phyloP scores from a whole-genome alignment of 2,329 filamentous ascomycete species.

The Graphilbum ipis-grandicollis region DNA sequence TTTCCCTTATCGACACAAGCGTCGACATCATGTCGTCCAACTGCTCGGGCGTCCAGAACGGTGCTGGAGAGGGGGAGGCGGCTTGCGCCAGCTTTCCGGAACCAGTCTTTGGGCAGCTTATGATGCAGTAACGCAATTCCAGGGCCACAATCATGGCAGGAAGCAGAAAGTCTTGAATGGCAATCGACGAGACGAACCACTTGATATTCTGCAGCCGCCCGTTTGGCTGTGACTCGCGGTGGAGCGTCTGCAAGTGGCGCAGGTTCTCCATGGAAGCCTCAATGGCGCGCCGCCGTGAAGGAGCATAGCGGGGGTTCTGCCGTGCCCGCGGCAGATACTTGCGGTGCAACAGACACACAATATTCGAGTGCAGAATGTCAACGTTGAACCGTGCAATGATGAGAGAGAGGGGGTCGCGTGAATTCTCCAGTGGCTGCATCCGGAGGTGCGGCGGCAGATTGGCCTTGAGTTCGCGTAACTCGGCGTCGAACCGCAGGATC shows the following conservation, averaged over 20 bases:
- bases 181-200: conserved; percentile 65
- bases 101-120: conserved; percentile 23
- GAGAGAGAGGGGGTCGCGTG: conserved; percentile 63
- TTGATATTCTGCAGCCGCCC: conserved; percentile 57
- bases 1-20: conserved; percentile 54
- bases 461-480: conserved; percentile 42
- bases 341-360: conserved; percentile 74
- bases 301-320: conserved; percentile 63
- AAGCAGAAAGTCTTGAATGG: conserved; percentile 70
- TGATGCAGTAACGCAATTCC: conserved; percentile 58
- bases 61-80: not conserved
- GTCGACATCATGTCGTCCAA: conserved; percentile 59
- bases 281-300: conserved; percentile 69
- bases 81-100: conserved; percentile 19
- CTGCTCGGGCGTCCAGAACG: conserved; percentile 40
- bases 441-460: conserved; percentile 66
- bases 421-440: conserved; percentile 57
- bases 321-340: conserved; percentile 69
- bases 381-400: conserved; percentile 75
- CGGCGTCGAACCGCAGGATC: conserved; percentile 42
- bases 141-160: conserved; percentile 72
- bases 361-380: conserved; percentile 75
- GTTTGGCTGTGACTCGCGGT: conserved; percentile 54
- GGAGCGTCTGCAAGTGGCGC: conserved; percentile 56
- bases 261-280: conserved; percentile 75